Conservation (phyloP, 345 rosid species). For the Euphorbia lathyris region DNA sequence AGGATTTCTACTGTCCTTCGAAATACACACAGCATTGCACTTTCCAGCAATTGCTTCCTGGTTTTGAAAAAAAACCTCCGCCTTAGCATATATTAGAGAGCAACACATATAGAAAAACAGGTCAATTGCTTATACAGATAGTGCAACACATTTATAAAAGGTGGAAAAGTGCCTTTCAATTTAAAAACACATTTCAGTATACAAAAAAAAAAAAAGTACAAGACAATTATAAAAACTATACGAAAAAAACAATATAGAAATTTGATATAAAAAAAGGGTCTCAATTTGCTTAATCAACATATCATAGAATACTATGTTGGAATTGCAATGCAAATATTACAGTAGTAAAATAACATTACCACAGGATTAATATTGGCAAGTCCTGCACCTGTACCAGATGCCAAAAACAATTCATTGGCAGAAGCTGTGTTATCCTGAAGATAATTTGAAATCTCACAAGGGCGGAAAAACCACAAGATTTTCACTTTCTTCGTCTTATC, state of each 20-base stretch:
- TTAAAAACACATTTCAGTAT: not conserved
- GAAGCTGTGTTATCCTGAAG: conserved; percentile 33
- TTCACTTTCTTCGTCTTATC: conserved; percentile 50
- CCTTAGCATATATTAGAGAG: not conserved
- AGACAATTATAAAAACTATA: not conserved
- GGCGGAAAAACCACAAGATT: conserved; percentile 79
- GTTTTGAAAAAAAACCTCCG: conserved; percentile 12
- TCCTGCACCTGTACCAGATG: conserved; percentile 78
- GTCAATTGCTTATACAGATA: not conserved
- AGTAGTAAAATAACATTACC: conserved; percentile 48
- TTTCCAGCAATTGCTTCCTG: conserved; percentile 91
- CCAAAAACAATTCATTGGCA: conserved; percentile 74
- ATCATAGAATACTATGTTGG: not conserved
- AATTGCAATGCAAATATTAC: not conserved
- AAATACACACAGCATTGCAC: conserved; percentile 78
- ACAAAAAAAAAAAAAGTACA: not conserved
- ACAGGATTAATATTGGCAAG: conserved; percentile 62
- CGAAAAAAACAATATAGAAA: not conserved
- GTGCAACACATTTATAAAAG: not conserved
- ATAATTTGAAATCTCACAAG: conserved; percentile 51
- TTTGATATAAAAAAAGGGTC: not conserved
- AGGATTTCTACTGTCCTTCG: conserved; percentile 68
- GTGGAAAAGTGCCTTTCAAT: not conserved
- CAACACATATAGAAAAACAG: not conserved
- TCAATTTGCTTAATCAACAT: not conserved